Evolutionary conservation across 2,329 filamentous ascomycete genomes (phyloP), one percentile per base, ranked within the genome.

Genomic region (Verticillium klebahnii): DNA sequence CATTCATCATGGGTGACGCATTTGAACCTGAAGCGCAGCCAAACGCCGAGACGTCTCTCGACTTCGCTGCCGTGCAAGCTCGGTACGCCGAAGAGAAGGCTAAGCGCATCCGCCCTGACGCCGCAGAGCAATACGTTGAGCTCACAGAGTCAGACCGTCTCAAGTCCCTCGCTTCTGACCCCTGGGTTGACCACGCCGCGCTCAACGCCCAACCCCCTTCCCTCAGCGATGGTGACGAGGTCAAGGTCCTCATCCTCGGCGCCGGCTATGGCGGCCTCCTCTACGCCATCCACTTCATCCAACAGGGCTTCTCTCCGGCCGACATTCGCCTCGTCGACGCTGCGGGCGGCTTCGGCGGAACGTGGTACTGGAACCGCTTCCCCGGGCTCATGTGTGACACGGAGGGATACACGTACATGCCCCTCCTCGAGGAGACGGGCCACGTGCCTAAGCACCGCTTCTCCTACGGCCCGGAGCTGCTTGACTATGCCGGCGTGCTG

Each of bases 351-450:
- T 75, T 80, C 31, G 81, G 81, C 3, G 81, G 81, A 12, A 82
- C 79, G 0, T 84, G 81, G 81, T 82, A 80, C 62, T 82, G 80
- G 77, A 82, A 82, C 63, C 71, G 79, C 0, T 84, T 81, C 61
- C 80, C 80, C 0, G 80, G 79, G 0, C 68, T 82, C 8, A 75
- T 77, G 65, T 88, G 85, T 67, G 86, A 89, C 66, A 73, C 86
- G 3, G 86, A 89, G 70, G 77, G 78, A 59, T 86, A 84, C 66
- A 75, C 79, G n/a, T 89, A 88, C 67, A 71, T 88, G 72, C 85
- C 85, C 3, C 71, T 86, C 14, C 76, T 88, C 2, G 85, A 88
- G 63, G 84, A 88, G 70, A 85, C 78, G 1, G 80, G 80, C 0
- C 87, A 85, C 67, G 79, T 87, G 69, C 86, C 86, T 0, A 80